These are phyloP conservation scores for Rhizopus delemar DNA, from an alignment of 371 early-diverging fungal species.

Conservation along the genomic window DNA sequence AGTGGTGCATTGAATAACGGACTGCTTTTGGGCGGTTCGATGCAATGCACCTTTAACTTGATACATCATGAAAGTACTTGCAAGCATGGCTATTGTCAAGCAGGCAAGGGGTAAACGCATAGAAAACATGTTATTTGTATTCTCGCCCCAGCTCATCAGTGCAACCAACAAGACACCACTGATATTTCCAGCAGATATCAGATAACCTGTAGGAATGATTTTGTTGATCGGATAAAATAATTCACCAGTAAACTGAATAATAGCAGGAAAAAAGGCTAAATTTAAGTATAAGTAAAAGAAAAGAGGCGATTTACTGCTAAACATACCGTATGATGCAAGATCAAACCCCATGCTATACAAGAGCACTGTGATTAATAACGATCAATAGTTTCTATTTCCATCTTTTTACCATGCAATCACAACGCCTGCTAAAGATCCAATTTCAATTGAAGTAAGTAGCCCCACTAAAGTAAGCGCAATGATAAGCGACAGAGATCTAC, in stretches of 20 bases:
- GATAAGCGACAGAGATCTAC: constrained; percentile 26
- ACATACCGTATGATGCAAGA: constrained; percentile 45
- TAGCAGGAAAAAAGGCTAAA: constrained; percentile 49
- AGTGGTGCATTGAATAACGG: too few relatives aligned
- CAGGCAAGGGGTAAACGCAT: constrained; percentile 42
- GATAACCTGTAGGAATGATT: constrained; percentile 52
- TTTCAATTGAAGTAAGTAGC: constrained; percentile 33
- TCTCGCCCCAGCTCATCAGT: constrained; percentile 46
- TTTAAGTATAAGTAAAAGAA: background rate
- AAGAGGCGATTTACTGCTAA: background rate
- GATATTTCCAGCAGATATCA: constrained; percentile 44
- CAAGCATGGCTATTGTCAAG: constrained; percentile 20
- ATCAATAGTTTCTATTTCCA: background rate
- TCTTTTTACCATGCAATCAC: constrained; percentile 31
- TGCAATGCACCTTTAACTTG: constrained; percentile 38
- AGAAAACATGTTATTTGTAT: constrained; percentile 21
- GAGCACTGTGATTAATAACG: background rate
- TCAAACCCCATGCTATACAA: constrained; percentile 45
- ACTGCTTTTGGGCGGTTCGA: constrained; percentile 13
- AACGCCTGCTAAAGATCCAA: constrained; percentile 25
- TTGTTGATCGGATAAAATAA: constrained; percentile 50
- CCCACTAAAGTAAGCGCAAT: constrained; percentile 32
- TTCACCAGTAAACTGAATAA: constrained; percentile 53
- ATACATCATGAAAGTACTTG: constrained; percentile 27
- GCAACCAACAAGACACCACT: constrained; percentile 43